Evolutionary conservation across 2,329 filamentous ascomycete genomes (phyloP).

Genomic region (Penicillium freii): DNA sequence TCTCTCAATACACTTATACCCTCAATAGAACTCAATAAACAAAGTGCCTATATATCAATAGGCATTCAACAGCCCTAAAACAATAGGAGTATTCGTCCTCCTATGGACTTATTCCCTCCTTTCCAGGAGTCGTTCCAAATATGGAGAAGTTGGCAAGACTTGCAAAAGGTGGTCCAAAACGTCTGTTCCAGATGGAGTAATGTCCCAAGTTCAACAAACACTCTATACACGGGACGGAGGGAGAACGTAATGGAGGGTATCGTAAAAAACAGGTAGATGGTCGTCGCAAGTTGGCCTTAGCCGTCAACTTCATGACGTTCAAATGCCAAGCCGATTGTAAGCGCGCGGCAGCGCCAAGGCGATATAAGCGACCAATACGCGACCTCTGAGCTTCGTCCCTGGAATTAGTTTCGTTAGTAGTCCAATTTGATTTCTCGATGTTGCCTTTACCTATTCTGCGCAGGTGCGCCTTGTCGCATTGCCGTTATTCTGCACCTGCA

Average conservation of each 20-base stretch:
- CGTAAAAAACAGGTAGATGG: slow-evolving; percentile 19
- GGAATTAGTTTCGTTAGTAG: neutral
- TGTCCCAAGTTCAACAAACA: neutral
- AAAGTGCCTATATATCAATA: neutral
- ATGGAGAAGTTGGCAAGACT: neutral
- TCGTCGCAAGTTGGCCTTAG: slow-evolving; percentile 25
- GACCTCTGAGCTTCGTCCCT: slow-evolving; percentile 1
- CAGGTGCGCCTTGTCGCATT: slow-evolving; percentile 18
- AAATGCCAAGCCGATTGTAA: slow-evolving; percentile 31
- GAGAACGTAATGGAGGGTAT: slow-evolving; percentile 14
- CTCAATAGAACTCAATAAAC: neutral
- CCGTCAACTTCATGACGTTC: slow-evolving; percentile 33
- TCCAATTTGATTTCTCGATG: slow-evolving; percentile 17
- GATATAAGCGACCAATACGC: slow-evolving; percentile 1
- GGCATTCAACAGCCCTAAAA: neutral
- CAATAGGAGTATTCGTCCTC: neutral
- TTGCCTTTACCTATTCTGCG: slow-evolving; percentile 26
- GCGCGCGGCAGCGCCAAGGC: slow-evolving; percentile 31
- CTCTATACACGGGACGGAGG: slow-evolving; percentile 13
- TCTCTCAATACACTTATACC: slow-evolving; percentile 5
- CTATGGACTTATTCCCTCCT: neutral
- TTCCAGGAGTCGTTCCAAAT: slow-evolving; percentile 3
- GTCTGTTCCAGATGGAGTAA: neutral
- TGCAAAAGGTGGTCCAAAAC: neutral
- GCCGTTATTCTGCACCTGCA: slow-evolving; percentile 9